Evolutionary conservation across 73 alveolate species (phyloP), one percentile per base, ranked within the genome.

Genomic region (Breviolum minutum): DNA sequence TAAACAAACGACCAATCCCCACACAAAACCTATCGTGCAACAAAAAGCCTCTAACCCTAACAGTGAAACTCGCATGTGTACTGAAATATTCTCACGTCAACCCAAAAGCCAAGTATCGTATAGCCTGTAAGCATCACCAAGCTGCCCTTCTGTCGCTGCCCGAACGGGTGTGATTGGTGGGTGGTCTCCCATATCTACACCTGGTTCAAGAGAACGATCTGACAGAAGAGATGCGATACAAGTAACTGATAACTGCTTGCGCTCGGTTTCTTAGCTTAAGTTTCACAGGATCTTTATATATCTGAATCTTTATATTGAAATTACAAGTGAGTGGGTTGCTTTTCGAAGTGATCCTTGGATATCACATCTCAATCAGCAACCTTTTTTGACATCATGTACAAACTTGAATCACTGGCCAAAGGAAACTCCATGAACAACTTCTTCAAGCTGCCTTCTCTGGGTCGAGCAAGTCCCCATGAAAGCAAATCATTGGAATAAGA

Each of bases 121-220:
- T 74, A 99, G 68, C 20, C 99, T 97, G 62, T 87, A 99, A 13
- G 97, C 99, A 64, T 99, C 99, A 20, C 99, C 99, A 27, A 99
- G 99, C 63, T 99, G 99, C 6, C 99, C 99, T 77, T 99, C 99
- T 40, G 99, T 99, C 32, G 99, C 99, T 68, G 99, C 99, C 63
- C 99, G 99, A 19, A 99, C 99, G 0, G 99, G 99, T 40, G 99
- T 99, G 62, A 99, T 99, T 11, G 99, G 99, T 11, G 99, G 99
- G 99, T 99, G 99, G 96, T 99, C 99, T 19, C 99, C 99, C 69
- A 99, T 99, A 99, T 99, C 99, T 24, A 99, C 99, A 16, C 95
- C 97, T 91, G 7, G 48, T 40, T 40, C 54, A 40, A 40, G 54
- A 40, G 54, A 61, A 20, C 12, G 22, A n/a, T 7, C 64, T 27